A percentile compares a stretch with the other conserved stretches of the same genome.
Evolutionary conservation across 495 filamentous ascomycete species (phyloP).

Genomic region (Pyrenula massariospora): DNA sequence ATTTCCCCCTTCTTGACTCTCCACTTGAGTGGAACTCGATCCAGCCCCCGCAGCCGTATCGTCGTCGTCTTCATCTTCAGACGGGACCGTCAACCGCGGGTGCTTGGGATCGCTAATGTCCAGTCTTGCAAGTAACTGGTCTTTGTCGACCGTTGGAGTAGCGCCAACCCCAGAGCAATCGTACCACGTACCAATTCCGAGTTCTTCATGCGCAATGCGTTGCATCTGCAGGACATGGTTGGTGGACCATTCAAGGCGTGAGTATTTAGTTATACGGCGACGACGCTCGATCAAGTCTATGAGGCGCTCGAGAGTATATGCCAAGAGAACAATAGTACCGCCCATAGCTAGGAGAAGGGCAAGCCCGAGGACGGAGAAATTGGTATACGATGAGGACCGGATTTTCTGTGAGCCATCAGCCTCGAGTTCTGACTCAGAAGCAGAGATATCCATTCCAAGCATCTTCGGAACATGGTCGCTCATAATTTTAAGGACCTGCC

Average conservation of each 20-base stretch:
- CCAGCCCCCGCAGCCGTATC: too few species aligned
- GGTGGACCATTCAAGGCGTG: constrained; percentile 7
- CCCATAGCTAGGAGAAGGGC: constrained; percentile 3
- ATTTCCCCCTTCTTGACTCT: too few species aligned
- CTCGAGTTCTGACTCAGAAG: not conserved
- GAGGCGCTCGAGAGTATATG: constrained; percentile 5
- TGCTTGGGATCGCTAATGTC: constrained; percentile 2
- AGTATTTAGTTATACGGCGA: not conserved
- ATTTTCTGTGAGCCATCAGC: constrained; percentile 5
- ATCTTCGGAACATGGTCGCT: too few species aligned
- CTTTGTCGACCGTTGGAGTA: not conserved
- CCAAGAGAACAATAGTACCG: constrained; percentile 4
- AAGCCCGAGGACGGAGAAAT: too few species aligned
- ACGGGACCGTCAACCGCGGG: too few species aligned
- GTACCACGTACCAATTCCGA: too few species aligned
- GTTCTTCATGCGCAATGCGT: too few species aligned
- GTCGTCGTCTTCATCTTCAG: too few species aligned
- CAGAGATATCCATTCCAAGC: too few species aligned
- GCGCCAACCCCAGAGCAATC: not conserved
- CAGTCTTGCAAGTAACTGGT: not conserved
- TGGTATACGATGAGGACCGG: constrained; percentile 3
- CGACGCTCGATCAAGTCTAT: not conserved
- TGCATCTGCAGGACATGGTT: constrained; percentile 9
- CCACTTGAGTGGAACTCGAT: too few species aligned
- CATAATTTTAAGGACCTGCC: too few species aligned